Conservation (phyloP, 495 filamentous ascomycete genomes). For the Hyaloscypha variabilis region DNA sequence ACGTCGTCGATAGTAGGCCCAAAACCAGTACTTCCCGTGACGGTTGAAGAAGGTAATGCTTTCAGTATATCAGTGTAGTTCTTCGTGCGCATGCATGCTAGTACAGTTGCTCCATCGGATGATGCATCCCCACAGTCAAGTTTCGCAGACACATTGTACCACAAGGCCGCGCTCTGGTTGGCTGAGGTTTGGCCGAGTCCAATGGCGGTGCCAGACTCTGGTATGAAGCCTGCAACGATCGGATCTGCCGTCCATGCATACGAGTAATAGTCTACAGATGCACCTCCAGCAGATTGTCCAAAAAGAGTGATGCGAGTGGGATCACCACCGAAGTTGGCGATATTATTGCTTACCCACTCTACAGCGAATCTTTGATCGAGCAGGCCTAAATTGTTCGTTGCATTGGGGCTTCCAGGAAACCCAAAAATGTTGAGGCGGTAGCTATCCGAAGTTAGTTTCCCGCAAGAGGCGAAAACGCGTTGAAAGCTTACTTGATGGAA, state of each 20-base stretch:
- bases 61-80: conserved; percentile 37
- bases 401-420: conserved; percentile 16
- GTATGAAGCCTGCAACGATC: conserved; percentile 49
- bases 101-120: conserved; percentile 37
- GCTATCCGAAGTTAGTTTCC: conserved; percentile 31
- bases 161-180: conserved; percentile 34
- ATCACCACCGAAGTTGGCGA: conserved; percentile 53
- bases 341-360: conserved; percentile 62
- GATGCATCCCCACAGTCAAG: conserved; percentile 47
- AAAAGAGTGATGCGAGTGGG: conserved; percentile 41
- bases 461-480: neutral
- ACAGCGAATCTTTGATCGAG: conserved; percentile 63
- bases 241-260: conserved; percentile 52
- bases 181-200: conserved; percentile 4
- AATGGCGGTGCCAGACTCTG: conserved; percentile 54
- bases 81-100: conserved; percentile 49
- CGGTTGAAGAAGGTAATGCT: conserved; percentile 22
- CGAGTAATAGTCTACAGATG: conserved; percentile 53
- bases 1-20: conserved; percentile 53
- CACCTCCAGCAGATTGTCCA: conserved; percentile 51
- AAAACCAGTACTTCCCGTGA: conserved; percentile 43
- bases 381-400: conserved; percentile 32
- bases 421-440: conserved; percentile 63
- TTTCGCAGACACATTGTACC: conserved; percentile 41
- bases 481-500: conserved; percentile 47